A percentile compares a stretch with the other conserved stretches of the same genome.
phyloP scores from a whole-genome alignment of 2,329 filamentous ascomycete genomes.

The Colletotrichum trifolii region DNA sequence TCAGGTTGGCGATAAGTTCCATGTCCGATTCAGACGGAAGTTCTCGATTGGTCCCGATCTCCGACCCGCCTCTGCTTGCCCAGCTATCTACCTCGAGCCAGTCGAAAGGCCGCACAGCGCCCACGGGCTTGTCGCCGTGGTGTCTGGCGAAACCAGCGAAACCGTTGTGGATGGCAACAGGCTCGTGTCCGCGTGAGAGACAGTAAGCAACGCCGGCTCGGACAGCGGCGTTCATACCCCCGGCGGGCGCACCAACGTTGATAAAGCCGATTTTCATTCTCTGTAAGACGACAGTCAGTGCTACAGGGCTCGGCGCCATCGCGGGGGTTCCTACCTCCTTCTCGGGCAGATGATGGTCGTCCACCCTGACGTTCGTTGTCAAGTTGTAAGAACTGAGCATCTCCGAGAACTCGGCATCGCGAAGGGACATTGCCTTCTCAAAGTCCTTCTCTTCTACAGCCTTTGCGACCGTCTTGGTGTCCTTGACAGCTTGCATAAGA shows the following conservation, averaged over 20 bases:
- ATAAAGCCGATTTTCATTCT: conserved; percentile 95
- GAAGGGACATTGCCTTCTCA: conserved; percentile 84
- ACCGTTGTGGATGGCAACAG: conserved; percentile 93
- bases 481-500: conserved; percentile 86
- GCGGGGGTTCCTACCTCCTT: conserved; percentile 69
- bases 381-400: conserved; percentile 92
- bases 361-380: conserved; percentile 84
- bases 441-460: conserved; percentile 90
- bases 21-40: conserved; percentile 88
- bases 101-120: conserved; percentile 84
- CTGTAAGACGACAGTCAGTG: conserved; percentile 56
- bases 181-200: conserved; percentile 89
- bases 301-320: not conserved
- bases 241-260: conserved; percentile 94
- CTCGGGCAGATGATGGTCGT: conserved; percentile 72
- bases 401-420: conserved; percentile 93
- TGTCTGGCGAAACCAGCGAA: conserved; percentile 95
- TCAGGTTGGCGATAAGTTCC: conserved; percentile 82
- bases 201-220: conserved; percentile 95
- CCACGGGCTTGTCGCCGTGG: conserved; percentile 83
- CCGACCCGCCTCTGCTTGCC: conserved; percentile 96
- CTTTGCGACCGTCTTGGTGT: conserved; percentile 85
- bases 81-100: conserved; percentile 97
- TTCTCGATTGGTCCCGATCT: conserved; percentile 97
- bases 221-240: conserved; percentile 98